phyloP scores from a whole-genome alignment of 2,329 filamentous ascomycete genomes.

The Biscogniauxia sp. region DNA sequence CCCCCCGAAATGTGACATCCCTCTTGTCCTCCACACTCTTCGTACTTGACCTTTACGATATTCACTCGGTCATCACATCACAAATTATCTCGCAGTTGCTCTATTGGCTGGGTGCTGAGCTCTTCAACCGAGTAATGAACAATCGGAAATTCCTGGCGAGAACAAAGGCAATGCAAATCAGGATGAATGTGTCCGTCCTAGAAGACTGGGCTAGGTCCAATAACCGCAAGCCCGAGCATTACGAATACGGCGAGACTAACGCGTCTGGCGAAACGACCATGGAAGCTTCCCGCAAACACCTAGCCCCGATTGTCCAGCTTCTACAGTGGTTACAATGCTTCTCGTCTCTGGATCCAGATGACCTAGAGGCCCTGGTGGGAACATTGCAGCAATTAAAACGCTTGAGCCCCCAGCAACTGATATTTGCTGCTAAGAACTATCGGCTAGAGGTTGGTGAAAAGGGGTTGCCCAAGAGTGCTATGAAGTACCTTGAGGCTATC shows the following conservation, averaged over 20 bases:
- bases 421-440: conserved; percentile 91
- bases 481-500: conserved; percentile 79
- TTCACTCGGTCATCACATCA: conserved; percentile 92
- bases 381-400: conserved; percentile 87
- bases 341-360: conserved; percentile 81
- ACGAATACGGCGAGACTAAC: conserved; percentile 84
- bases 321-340: conserved; percentile 98
- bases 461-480: conserved; percentile 79
- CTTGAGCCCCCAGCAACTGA: conserved; percentile 81
- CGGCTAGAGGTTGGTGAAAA: conserved; percentile 94
- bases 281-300: conserved; percentile 78
- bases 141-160: conserved; percentile 91
- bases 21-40: conserved; percentile 94
- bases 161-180: conserved; percentile 99
- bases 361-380: conserved; percentile 81
- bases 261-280: conserved; percentile 83
- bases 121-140: conserved; percentile 98
- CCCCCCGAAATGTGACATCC: conserved; percentile 92
- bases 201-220: conserved; percentile 96
- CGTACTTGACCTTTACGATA: conserved; percentile 96
- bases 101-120: conserved; percentile 93
- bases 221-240: conserved; percentile 92
- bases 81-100: conserved; percentile 90
- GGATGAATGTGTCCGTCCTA: conserved; percentile 94
- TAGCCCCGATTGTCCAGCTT: conserved; percentile 88